Base-by-base conservation (phyloP, 2,329 filamentous ascomycete genomes). In the Alternaria burnsii region DNA sequence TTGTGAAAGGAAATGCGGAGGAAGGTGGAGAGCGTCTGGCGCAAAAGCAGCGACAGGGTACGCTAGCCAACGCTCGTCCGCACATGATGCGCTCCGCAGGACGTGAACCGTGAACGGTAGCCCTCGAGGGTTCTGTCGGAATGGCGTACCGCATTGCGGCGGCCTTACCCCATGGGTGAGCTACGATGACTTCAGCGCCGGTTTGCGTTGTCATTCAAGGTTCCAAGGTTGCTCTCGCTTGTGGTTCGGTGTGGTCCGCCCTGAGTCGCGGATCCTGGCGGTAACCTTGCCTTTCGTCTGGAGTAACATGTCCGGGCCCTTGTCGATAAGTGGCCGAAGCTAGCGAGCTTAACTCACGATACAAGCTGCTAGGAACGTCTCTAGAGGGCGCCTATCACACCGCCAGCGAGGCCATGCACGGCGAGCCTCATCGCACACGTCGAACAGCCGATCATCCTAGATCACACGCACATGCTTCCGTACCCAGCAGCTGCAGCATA, bases 11-110 rank as follows among this genome's bases (percentile, higher is more conserved):
- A 51, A 47, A 47, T 50, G 55, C 47, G 47, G 57, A 62, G 52
- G 24, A 20, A 42, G 30, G 48, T 36, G 18, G 30, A 44, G 18
- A 42, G 58, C 32, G 28, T 28, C 40, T 40, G 34, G 38, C 30
- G 61, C 68, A 71, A 73, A 72, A 70, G 68, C 68, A 67, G 69
- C 69, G 58, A 55, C 54, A 32, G 47, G 44, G 50, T 32, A 38
- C 58, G 55, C 60, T 67, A 68, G 66, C 62, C 62, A 66, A 58
- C 55, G 50, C 57, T 63, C 52, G 47, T 36, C 50, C 59, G 65
- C 61, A 61, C 61, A 52, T 64, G 65, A 66, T 67, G 66, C 51
- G 52, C 38, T 63, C 55, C 50, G 54, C 55, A 60, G 53, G 48
- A 63, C 54, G 40, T 61, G 62, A 61, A 64, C 60, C 55, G 40